Base-by-base conservation (phyloP, 495 filamentous ascomycete species). In the Trichoderma orchidacearum region DNA sequence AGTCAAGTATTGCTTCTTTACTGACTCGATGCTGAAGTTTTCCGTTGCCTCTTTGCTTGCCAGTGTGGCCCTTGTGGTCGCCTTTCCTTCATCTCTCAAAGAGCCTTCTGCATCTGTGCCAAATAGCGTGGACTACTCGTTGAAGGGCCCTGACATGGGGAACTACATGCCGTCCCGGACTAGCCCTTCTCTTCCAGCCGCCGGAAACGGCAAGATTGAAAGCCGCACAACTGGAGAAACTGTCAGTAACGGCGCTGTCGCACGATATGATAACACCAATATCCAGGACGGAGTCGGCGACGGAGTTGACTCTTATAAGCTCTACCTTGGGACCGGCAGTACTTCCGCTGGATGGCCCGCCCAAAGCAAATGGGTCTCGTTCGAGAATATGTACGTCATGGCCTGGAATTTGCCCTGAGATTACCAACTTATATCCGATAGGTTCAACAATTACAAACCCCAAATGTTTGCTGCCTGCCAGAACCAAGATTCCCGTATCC, bases 321-420 rank as follows among this genome's bases (percentile, higher is more conserved):
- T 48, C 7, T 48, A 48, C 21, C 18, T 48, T 25, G 41, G 41
- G 3, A 48, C 23, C 21, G 41, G 41, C 23, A 25, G 21, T 12
- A 17, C 8, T 11, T 18, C 41, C 5, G 41, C 41, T 6, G 41
- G 41, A 13, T 48, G 41, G 41, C 41, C 41, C 8, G 23, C 41
- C 8, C 23, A 25, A 8, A 23, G 27, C 5, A 25, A 23, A 25
- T 48, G 41, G 41, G 21, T 48, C 8, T 48, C 41, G 3, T 48
- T 48, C 27, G 41, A 25, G 5, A 17, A 48, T 13, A 48, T 48
- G 41, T 68, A 59, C 54, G 65, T 57, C 5, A 29, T 17, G 32
- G 15, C 11, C 18, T 53, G 52, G 0, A 41, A 32, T n/a, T n/a
- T n/a, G n/a, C n/a, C 12, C 18, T 12, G 5, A 8, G 12, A 48